Evolutionary conservation across 1,284 basidiomycete species (phyloP).

Genomic region (Filobasidium uniguttulatum): DNA sequence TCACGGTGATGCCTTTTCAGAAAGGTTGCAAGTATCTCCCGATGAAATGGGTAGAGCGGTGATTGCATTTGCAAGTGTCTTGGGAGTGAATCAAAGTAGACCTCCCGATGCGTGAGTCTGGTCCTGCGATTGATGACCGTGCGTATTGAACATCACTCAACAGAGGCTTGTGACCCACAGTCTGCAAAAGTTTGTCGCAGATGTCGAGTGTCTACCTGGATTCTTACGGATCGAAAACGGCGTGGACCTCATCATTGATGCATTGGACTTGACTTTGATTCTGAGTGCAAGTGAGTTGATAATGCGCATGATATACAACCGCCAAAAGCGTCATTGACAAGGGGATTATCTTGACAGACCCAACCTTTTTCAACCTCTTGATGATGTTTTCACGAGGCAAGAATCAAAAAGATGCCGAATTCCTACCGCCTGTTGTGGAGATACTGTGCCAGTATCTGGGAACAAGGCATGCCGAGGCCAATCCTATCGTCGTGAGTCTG

Average conservation of each 20-base stretch:
- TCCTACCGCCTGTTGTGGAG: neutral
- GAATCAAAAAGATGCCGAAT: neutral
- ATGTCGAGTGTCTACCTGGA: neutral
- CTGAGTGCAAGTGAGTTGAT: neutral
- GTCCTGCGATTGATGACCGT: neutral
- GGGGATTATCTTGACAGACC: neutral
- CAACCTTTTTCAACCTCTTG: neutral
- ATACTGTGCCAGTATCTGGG: neutral
- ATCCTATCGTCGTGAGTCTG: neutral
- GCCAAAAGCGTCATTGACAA: neutral
- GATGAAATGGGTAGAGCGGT: neutral
- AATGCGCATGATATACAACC: neutral
- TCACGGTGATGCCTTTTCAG: neutral
- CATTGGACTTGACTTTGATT: neutral
- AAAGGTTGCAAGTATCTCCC: neutral
- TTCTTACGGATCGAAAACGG: neutral
- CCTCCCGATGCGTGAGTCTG: neutral
- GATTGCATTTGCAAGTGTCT: neutral
- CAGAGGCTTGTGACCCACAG: too few species aligned
- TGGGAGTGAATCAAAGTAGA: neutral
- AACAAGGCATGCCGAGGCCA: neutral
- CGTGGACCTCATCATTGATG: neutral
- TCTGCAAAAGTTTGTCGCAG: neutral
- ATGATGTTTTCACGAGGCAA: neutral
- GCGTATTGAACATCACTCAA: neutral